Conservation (phyloP, 2,329 filamentous ascomycete genomes). For the Trichophyton rubrum region DNA sequence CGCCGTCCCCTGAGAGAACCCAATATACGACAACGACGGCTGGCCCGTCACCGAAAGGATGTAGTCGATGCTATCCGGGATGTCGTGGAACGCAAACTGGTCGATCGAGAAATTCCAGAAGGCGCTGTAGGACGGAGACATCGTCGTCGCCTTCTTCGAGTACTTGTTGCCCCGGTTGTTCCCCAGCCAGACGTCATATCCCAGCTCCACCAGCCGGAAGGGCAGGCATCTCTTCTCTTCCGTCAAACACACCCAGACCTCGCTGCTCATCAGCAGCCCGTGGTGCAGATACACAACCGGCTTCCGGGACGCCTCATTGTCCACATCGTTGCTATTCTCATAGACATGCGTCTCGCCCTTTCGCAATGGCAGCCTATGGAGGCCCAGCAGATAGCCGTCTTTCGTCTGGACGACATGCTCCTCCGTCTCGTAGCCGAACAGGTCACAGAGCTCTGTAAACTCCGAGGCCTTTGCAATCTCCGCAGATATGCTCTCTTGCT, state of each 20-base stretch:
- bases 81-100: conserved; percentile 95
- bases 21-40: conserved; percentile 81
- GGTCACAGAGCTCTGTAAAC: conserved; percentile 82
- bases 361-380: conserved; percentile 75
- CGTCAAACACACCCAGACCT: conserved; percentile 92
- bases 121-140: conserved; percentile 57
- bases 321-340: conserved; percentile 46
- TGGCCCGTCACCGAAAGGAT: conserved; percentile 74
- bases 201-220: conserved; percentile 75
- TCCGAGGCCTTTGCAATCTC: conserved; percentile 76
- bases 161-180: conserved; percentile 99
- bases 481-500: conserved; percentile 58
- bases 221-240: conserved; percentile 76
- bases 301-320: conserved; percentile 55
- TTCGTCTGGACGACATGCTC: conserved; percentile 92
- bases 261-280: conserved; percentile 94
- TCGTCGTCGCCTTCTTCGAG: conserved; percentile 79
- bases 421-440: conserved; percentile 87
- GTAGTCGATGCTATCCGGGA: conserved; percentile 87
- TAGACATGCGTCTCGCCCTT: conserved; percentile 67
- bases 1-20: conserved; percentile 92
- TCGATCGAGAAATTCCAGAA: conserved; percentile 99
- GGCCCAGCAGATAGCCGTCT: conserved; percentile 82
- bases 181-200: conserved; percentile 94
- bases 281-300: conserved; percentile 90